Evolutionary conservation across 2,329 filamentous ascomycete genomes (phyloP), one percentile per base, ranked within the genome.

Genomic region (Penicillium sp.): DNA sequence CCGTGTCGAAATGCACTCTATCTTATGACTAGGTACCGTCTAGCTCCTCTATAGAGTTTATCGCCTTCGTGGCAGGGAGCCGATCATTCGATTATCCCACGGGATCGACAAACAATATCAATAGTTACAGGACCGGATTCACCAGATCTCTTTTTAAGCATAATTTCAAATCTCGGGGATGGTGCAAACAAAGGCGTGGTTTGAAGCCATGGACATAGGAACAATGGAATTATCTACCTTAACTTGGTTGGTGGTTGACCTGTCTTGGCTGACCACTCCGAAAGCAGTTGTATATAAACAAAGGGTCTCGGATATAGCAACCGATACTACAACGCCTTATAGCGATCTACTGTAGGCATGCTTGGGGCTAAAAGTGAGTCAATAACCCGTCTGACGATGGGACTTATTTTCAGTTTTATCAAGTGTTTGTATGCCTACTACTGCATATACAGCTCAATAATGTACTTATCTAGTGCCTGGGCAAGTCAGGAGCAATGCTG

Each of bases 251-350:
- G 27, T 14, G 10, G n/a, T 18, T 20, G 20, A n/a, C 2, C 22
- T 43, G 42, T 46, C 46, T 50, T 46, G 46, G 38, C 36, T 43
- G 31, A 18, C 35, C 6, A 35, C 25, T 44, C 51, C 46, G 28
- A 41, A 53, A 53, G 46, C 16, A 45, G 51, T 28, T 42, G 33
- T 35, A 54, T 54, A 47, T 54, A 48, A 54, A 54, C 51, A 54
- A 41, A 49, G 30, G 33, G 31, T 25, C 14, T 11, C 28, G 9
- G 20, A 40, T 22, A 27, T n/a, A 16, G 14, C 13, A n/a, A 16
- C 39, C 22, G 16, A 20, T 38, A 10, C 18, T 22, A 20, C 10
- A 11, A 22, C 10, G 28, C 10, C 11, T 4, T 22, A 22, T 13
- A 18, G 9, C 9, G 2, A 36, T 2, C 33, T 7, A n/a, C n/a